Percentiles rank a stretch among this genome's conserved stretches.
phyloP scores from a whole-genome alignment of 2,329 filamentous ascomycete species.

The Arthrobotrys sinensis region DNA sequence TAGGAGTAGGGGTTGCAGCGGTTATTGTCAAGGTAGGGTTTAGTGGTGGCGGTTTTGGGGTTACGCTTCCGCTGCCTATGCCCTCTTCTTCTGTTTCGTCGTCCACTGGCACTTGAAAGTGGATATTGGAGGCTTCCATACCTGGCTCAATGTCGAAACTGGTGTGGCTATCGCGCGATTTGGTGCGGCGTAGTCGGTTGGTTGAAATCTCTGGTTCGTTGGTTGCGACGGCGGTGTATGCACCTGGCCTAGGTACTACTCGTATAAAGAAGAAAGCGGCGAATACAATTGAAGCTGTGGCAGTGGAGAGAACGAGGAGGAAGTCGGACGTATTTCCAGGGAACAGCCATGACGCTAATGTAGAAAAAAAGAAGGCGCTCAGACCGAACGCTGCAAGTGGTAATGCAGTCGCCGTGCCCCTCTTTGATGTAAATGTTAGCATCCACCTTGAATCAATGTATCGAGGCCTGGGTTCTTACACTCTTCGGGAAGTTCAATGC shows the following conservation, averaged over 20 bases:
- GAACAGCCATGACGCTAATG: constrained; percentile 81
- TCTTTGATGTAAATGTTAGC: constrained; percentile 76
- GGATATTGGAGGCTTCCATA: constrained; percentile 70
- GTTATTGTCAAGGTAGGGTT: constrained; percentile 55
- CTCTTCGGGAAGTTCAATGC: constrained; percentile 64
- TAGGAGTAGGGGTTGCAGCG: constrained; percentile 59
- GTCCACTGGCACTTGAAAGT: constrained; percentile 46
- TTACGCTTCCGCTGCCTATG: constrained; percentile 38
- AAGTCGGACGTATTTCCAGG: constrained; percentile 87
- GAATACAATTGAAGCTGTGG: constrained; percentile 83
- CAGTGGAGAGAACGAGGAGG: constrained; percentile 82
- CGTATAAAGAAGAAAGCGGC: constrained; percentile 87
- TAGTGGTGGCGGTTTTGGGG: constrained; percentile 29
- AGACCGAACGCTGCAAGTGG: constrained; percentile 93
- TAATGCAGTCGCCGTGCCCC: constrained; percentile 94
- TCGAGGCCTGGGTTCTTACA: constrained; percentile 62
- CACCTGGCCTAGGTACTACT: constrained; percentile 75
- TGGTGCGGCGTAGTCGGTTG: constrained; percentile 70
- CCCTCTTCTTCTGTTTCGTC: constrained; percentile 53
- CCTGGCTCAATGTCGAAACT: constrained; percentile 73
- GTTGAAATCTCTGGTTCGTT: constrained; percentile 68
- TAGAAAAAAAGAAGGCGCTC: constrained; percentile 96
- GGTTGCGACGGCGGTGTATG: constrained; percentile 74
- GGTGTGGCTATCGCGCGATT: constrained; percentile 69
- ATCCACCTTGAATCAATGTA: constrained; percentile 76